These are phyloP conservation scores for Solanum chacoense DNA, from an alignment of 305 asterid genomes.

Conservation along the genomic window DNA sequence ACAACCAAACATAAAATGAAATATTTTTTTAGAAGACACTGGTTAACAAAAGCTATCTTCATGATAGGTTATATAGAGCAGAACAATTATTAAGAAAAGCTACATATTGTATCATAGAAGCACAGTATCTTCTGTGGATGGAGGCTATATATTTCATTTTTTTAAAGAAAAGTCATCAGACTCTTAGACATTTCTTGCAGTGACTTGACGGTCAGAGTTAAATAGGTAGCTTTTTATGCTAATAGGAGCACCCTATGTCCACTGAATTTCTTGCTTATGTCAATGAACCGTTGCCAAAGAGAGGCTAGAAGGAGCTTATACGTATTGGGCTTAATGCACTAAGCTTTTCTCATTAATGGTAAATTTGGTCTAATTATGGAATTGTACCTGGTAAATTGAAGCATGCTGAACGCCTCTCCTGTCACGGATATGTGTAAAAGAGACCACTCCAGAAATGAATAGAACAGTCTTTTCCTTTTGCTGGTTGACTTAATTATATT, in stretches of 20 bases:
- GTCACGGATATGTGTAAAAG: neutral
- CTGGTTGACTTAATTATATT: neutral
- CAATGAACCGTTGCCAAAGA: neutral
- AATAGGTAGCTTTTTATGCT: neutral
- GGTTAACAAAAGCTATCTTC: neutral
- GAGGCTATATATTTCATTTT: neutral
- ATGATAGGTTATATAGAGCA: neutral
- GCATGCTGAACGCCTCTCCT: neutral
- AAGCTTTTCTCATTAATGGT: neutral
- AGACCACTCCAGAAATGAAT: neutral
- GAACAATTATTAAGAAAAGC: neutral
- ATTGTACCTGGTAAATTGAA: neutral
- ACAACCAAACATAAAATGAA: neutral
- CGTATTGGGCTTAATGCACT: neutral
- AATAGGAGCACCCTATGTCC: neutral
- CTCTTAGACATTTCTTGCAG: neutral
- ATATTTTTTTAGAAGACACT: neutral
- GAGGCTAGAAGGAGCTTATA: neutral
- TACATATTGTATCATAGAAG: neutral
- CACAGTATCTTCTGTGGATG: neutral
- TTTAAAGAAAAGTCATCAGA: neutral
- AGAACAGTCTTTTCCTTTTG: neutral
- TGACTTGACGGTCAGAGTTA: neutral
- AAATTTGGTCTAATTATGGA: neutral
- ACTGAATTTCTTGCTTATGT: neutral